Conservation (phyloP, 805 yeast genomes). For the Saturnispora sekii region DNA sequence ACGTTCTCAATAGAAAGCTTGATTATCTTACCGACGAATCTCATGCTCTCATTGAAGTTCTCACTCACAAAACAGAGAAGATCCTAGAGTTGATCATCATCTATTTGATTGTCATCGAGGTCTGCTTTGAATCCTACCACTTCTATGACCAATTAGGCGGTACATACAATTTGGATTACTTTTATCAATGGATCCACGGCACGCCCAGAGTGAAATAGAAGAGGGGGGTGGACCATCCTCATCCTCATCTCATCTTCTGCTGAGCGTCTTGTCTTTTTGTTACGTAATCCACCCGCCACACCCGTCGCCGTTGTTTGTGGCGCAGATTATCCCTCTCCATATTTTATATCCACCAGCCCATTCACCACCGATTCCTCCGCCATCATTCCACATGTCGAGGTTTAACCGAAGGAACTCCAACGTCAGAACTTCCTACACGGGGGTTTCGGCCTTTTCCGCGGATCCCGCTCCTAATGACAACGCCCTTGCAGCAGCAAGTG, state of each 20-base stretch:
- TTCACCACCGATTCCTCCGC: neutral
- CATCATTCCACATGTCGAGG: neutral
- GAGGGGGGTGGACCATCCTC: neutral
- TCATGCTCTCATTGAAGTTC: constrained; percentile 60
- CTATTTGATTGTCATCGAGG: constrained; percentile 73
- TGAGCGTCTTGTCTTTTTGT: too few species aligned
- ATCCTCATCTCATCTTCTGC: too few species aligned
- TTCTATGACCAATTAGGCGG: constrained; percentile 45
- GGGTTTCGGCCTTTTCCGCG: constrained; percentile 14
- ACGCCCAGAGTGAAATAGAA: neutral
- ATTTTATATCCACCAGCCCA: too few species aligned
- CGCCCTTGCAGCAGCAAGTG: constrained; percentile 57
- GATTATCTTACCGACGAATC: constrained; percentile 90
- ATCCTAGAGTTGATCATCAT: constrained; percentile 86
- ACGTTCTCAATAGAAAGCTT: constrained; percentile 70
- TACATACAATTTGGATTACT: constrained; percentile 12
- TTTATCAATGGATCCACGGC: constrained; percentile 7
- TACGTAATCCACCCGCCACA: too few species aligned
- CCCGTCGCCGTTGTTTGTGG: too few species aligned
- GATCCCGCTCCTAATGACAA: constrained; percentile 31
- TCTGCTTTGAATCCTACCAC: constrained; percentile 69
- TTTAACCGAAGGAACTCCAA: constrained; percentile 2
- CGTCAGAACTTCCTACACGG: constrained; percentile 13
- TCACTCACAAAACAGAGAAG: constrained; percentile 68
- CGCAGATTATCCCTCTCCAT: too few species aligned